Percentiles rank a stretch among this genome's conserved stretches.
Evolutionary conservation across 306 rosid genomes (phyloP).

Genomic region (Gastrolobium villosum): DNA sequence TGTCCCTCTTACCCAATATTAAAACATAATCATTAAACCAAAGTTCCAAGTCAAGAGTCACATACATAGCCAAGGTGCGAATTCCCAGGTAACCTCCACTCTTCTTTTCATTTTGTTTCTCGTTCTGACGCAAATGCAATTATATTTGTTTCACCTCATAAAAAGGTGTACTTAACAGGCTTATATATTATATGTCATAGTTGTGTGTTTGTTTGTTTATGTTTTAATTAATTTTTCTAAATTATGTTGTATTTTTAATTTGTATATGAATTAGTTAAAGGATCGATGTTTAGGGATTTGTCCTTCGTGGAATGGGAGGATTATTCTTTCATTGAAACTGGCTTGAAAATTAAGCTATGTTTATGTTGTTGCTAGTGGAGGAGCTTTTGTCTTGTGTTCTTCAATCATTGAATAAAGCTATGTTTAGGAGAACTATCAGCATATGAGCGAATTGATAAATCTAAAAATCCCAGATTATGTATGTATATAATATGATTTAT

Average conservation of each 20-base stretch:
- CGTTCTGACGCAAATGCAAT: neutral
- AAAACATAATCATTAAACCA: neutral
- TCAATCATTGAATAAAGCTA: neutral
- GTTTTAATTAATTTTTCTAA: neutral
- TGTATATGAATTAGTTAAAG: neutral
- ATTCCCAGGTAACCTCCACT: constrained; percentile 46
- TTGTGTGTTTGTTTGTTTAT: neutral
- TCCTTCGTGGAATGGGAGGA: neutral
- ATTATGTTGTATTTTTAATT: neutral
- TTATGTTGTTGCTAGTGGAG: neutral
- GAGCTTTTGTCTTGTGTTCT: constrained; percentile 28
- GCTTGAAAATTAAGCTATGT: constrained; percentile 23
- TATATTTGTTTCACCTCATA: neutral
- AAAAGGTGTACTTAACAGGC: no score
- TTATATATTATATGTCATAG: neutral
- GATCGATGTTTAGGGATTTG: neutral
- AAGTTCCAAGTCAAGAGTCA: neutral
- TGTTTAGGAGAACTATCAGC: neutral
- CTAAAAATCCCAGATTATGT: no score
- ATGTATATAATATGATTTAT: no score
- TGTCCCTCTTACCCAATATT: neutral
- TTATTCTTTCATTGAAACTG: neutral
- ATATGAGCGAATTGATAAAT: neutral
- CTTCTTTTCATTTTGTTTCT: constrained; percentile 4
- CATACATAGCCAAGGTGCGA: constrained; percentile 30